These are phyloP conservation scores for Colletotrichum sp. DNA, from an alignment of 2,329 filamentous ascomycete genomes.

Conservation along the genomic window DNA sequence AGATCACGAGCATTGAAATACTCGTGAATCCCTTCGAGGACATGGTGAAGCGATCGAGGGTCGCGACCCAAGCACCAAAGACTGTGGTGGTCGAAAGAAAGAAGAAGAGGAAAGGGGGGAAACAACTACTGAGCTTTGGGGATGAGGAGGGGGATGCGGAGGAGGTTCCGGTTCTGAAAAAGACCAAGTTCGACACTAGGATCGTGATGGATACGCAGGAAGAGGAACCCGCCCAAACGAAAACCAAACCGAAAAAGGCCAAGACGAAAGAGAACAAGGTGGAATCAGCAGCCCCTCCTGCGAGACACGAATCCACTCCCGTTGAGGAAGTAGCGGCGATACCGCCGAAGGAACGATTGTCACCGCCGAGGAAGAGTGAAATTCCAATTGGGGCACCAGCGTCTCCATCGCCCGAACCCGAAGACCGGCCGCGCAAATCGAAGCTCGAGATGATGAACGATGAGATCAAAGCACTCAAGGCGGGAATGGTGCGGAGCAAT, in stretches of 20 bases:
- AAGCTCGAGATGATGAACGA: constrained; percentile 76
- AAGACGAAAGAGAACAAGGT: constrained; percentile 32
- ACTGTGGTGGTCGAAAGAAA: constrained; percentile 54
- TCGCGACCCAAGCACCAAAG: constrained; percentile 55
- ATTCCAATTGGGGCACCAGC: constrained; percentile 11
- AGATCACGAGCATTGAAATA: constrained; percentile 76
- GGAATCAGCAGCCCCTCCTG: not conserved
- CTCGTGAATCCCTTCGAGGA: constrained; percentile 83
- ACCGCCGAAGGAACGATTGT: constrained; percentile 24
- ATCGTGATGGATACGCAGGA: constrained; percentile 67
- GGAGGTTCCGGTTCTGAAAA: constrained; percentile 68
- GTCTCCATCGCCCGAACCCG: constrained; percentile 40
- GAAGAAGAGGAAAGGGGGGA: constrained; percentile 77
- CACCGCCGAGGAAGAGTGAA: not conserved
- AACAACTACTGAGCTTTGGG: constrained; percentile 80
- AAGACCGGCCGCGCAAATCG: constrained; percentile 44
- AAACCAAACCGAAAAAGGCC: constrained; percentile 34
- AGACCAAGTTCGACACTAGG: constrained; percentile 79
- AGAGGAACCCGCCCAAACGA: constrained; percentile 35
- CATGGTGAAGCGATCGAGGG: constrained; percentile 73
- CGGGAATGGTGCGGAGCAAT: constrained; percentile 76
- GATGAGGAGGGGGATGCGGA: constrained; percentile 70
- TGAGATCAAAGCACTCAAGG: constrained; percentile 81
- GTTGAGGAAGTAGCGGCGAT: constrained; percentile 25
- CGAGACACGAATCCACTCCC: not conserved